Conservation (phyloP, 768 basidiomycete genomes). For the Termitomyces sp. region DNA sequence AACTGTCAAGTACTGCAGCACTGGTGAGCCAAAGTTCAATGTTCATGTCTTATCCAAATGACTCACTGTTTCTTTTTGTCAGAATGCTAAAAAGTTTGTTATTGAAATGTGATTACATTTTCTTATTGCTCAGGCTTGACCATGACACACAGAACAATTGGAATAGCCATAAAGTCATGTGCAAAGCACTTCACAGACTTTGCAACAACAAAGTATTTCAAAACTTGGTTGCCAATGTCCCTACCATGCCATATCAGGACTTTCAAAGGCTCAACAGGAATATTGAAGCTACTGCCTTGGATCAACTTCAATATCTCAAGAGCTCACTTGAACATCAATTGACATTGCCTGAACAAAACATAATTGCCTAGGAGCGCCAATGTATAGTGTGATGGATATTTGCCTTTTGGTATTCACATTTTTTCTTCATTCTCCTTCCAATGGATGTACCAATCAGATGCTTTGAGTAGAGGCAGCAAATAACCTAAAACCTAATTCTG, state of each 20-base stretch:
- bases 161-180: conserved; percentile 26
- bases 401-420: background rate
- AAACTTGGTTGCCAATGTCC: conserved; percentile 9
- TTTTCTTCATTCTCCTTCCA: background rate
- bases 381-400: conserved; percentile 19
- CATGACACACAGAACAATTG: conserved; percentile 23
- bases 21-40: conserved; percentile 18
- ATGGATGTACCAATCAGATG: conserved; percentile 20
- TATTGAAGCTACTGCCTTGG: background rate
- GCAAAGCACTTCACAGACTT: conserved; percentile 24
- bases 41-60: background rate
- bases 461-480: conserved; percentile 18
- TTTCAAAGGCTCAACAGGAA: conserved; percentile 10
- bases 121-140: background rate
- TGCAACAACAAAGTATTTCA: conserved; percentile 13
- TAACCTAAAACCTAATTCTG: background rate
- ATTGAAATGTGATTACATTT: background rate
- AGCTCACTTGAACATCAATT: background rate
- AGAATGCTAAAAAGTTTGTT: conserved; percentile 29
- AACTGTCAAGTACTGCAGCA: conserved; percentile 27
- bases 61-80: background rate
- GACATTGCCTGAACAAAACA: conserved; percentile 6
- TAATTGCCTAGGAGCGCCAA: conserved; percentile 18
- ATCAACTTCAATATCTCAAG: background rate
- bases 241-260: conserved; percentile 8